Evolutionary conservation across 1,139 yeast genomes (phyloP).

Genomic region (Saccharomyces hybrid): DNA sequence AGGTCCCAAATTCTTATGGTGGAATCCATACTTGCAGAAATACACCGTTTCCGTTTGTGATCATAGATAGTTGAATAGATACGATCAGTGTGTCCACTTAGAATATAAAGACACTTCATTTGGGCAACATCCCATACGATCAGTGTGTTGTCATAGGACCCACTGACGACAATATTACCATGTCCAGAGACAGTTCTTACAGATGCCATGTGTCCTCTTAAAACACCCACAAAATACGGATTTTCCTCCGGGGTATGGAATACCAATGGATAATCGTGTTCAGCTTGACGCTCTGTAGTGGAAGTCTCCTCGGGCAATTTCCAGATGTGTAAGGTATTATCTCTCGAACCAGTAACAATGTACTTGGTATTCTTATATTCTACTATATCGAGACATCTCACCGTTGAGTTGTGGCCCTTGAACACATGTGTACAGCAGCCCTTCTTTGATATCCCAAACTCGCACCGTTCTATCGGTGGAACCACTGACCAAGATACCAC

Average conservation of each 20-base stretch:
- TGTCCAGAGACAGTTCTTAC: conserved; percentile 85
- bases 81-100: conserved; percentile 78
- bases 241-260: conserved; percentile 44
- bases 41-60: conserved; percentile 65
- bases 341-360: conserved; percentile 84
- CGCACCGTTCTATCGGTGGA: conserved; percentile 88
- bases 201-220: conserved; percentile 78
- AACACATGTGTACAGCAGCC: conserved; percentile 61
- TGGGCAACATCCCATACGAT: conserved; percentile 86
- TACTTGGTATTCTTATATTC: conserved; percentile 55
- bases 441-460: conserved; percentile 65
- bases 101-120: conserved; percentile 63
- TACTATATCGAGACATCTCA: conserved; percentile 78
- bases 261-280: conserved; percentile 27
- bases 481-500: conserved; percentile 67
- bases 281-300: conserved; percentile 25
- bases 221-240: conserved; percentile 66
- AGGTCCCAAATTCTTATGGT: conserved; percentile 87
- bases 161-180: conserved; percentile 79
- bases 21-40: conserved; percentile 89
- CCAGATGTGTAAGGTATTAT: conserved; percentile 85
- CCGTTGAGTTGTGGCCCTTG: conserved; percentile 87
- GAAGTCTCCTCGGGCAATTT: conserved; percentile 55
- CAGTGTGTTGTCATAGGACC: conserved; percentile 84
- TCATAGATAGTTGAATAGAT: conserved; percentile 86